Conservation (phyloP, 73 alveolate genomes). For the Effrenium voratum region DNA sequence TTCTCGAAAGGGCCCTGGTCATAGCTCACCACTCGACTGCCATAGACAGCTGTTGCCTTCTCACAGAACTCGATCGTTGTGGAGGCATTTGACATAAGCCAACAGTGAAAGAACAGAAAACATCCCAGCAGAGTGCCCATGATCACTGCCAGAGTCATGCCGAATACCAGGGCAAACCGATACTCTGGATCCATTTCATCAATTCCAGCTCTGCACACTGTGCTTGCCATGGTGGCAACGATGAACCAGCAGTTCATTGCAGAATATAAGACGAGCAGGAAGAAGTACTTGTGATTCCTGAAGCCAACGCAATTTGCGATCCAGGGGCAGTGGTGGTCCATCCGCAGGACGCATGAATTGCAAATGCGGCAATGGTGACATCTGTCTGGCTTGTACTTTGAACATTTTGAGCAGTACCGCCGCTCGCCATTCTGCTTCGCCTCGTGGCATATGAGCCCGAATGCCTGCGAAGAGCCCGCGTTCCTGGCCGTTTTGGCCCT, state of each 20-base stretch:
- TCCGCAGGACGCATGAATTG: constrained; percentile 75
- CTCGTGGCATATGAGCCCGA: not conserved
- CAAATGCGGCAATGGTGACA: constrained; percentile 54
- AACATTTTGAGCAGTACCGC: constrained; percentile 16
- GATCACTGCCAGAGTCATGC: constrained; percentile 63
- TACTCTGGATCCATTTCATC: not conserved
- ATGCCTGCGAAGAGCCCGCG: not conserved
- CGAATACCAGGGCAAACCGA: constrained; percentile 60
- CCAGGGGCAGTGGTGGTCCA: constrained; percentile 90
- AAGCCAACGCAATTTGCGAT: constrained; percentile 76
- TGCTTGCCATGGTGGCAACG: constrained; percentile 37
- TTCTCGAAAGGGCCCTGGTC: constrained; percentile 82
- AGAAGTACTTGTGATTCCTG: constrained; percentile 21
- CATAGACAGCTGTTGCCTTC: not conserved
- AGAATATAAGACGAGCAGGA: constrained; percentile 33
- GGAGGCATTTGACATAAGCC: constrained; percentile 7
- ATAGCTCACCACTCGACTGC: constrained; percentile 64
- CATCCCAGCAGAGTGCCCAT: constrained; percentile 60
- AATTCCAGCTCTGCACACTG: not conserved
- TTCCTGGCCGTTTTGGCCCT: not conserved
- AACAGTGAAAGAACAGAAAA: constrained; percentile 40
- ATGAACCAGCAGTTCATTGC: constrained; percentile 65
- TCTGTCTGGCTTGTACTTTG: constrained; percentile 41
- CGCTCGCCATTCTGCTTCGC: constrained; percentile 40
- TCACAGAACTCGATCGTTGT: constrained; percentile 64